Evolutionary conservation across 176 grass and related monocot species (phyloP).

Genomic region (Carex scoparia): DNA sequence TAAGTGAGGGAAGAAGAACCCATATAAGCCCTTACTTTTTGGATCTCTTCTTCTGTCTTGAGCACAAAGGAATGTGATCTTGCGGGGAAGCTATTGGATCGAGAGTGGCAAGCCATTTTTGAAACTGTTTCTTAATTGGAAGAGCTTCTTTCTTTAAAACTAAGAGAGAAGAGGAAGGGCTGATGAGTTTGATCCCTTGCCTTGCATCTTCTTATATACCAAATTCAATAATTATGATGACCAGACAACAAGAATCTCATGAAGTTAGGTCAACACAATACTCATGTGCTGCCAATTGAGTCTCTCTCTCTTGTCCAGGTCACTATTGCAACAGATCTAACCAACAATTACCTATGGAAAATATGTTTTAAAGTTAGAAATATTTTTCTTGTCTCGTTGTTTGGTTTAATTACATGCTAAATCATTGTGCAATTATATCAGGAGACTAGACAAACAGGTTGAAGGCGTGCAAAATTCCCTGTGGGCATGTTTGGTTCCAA

Average conservation of each 20-base stretch:
- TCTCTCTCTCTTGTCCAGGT: not conserved
- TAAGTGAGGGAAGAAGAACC: not conserved
- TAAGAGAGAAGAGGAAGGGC: not conserved
- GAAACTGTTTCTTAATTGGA: not conserved
- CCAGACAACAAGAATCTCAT: not conserved
- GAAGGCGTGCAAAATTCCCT: not conserved
- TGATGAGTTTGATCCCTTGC: not conserved
- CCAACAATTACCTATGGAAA: not conserved
- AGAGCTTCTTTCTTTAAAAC: not conserved
- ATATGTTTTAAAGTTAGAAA: not conserved
- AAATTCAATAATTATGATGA: not conserved
- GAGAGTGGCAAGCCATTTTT: constrained; percentile 16
- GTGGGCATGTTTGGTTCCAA: not conserved
- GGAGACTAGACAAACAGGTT: not conserved
- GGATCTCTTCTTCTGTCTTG: constrained; percentile 27
- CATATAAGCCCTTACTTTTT: constrained; percentile 8
- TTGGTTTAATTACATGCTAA: not conserved
- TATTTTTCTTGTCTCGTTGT: not conserved
- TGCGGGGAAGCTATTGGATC: constrained; percentile 29
- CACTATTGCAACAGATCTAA: not conserved
- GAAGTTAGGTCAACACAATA: not conserved
- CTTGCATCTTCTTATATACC: constrained; percentile 14
- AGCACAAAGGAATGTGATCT: not conserved
- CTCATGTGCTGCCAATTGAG: not conserved
- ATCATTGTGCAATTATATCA: not conserved